Evolutionary conservation across 768 basidiomycete species (phyloP).

Genomic region (Kwoniella dendrophila): DNA sequence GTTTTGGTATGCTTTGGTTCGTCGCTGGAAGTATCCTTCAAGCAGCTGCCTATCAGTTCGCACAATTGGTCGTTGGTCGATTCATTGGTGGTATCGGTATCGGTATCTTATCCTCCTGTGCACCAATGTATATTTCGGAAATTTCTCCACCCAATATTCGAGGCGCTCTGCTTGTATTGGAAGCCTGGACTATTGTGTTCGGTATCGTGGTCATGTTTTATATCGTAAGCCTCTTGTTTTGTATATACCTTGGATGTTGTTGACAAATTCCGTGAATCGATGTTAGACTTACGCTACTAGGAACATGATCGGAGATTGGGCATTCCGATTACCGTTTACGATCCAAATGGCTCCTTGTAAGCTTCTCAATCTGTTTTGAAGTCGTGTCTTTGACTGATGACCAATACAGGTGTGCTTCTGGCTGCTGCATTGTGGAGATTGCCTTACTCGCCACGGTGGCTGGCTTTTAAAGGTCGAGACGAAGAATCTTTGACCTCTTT

Average conservation of each 20-base stretch:
- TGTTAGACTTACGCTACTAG: slow-evolving; percentile 7
- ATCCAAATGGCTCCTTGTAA: slow-evolving; percentile 25
- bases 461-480: slow-evolving; percentile 65
- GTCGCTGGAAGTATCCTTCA: slow-evolving; percentile 38
- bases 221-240: slow-evolving; percentile 5
- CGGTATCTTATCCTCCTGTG: not conserved
- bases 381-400: not conserved
- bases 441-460: slow-evolving; percentile 73
- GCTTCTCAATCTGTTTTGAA: not conserved
- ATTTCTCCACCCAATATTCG: slow-evolving; percentile 17
- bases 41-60: slow-evolving; percentile 14
- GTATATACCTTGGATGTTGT: not conserved
- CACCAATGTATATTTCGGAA: slow-evolving; percentile 9
- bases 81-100: slow-evolving; percentile 12
- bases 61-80: slow-evolving; percentile 10
- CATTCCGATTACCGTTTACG: slow-evolving; percentile 25
- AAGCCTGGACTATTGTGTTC: slow-evolving; percentile 26
- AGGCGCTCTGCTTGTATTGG: slow-evolving; percentile 27
- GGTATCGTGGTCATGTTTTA: slow-evolving; percentile 23
- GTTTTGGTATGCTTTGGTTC: slow-evolving; percentile 26
- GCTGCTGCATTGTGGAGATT: slow-evolving; percentile 68
- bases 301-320: slow-evolving; percentile 4
- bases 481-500: not conserved
- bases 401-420: slow-evolving; percentile 6
- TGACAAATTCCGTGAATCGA: not conserved